A percentile compares a stretch with the other conserved stretches of the same genome.
These are phyloP conservation scores for Phytophthora crassamura DNA, from an alignment of 352 stramenopile genomes.

Conservation along the genomic window DNA sequence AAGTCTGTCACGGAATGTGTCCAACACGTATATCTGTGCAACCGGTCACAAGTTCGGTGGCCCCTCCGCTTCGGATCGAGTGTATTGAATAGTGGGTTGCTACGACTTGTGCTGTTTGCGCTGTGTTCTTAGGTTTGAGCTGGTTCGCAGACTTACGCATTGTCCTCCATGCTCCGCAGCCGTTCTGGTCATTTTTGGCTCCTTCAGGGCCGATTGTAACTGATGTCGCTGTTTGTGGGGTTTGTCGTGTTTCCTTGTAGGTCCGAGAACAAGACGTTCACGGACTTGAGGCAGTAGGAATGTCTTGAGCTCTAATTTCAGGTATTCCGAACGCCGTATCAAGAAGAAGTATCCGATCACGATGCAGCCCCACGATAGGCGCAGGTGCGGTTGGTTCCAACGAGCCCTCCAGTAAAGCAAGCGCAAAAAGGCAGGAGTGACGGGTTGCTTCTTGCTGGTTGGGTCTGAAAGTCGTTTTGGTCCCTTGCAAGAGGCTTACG, in stretches of 20 bases:
- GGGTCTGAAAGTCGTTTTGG: slow-evolving; percentile 14
- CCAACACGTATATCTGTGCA: too few relatives aligned
- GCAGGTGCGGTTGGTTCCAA: slow-evolving; percentile 2
- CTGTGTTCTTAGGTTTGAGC: neutral
- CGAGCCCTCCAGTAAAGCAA: neutral
- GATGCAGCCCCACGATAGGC: slow-evolving; percentile 23
- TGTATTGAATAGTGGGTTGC: neutral
- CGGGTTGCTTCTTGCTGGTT: slow-evolving; percentile 19
- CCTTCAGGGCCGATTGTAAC: slow-evolving; percentile 20
- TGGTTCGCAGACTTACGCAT: slow-evolving; percentile 19
- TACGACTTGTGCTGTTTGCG: neutral
- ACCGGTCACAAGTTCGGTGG: neutral
- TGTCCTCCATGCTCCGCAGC: slow-evolving; percentile 17
- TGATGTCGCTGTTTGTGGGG: neutral
- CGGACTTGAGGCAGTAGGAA: slow-evolving; percentile 15
- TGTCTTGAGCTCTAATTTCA: neutral
- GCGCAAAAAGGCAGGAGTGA: slow-evolving; percentile 22
- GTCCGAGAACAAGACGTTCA: slow-evolving; percentile 15
- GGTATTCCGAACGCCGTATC: slow-evolving; percentile 15
- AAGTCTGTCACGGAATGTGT: too few relatives aligned
- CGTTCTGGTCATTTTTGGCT: slow-evolving; percentile 24
- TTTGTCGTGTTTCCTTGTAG: too few relatives aligned
- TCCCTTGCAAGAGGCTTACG: slow-evolving; percentile 9
- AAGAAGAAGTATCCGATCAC: slow-evolving; percentile 32
- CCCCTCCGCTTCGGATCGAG: neutral